Percentiles rank a stretch among this genome's conserved stretches.
Evolutionary conservation across 306 rosid species (phyloP).

Genomic region (Malus sylvestris): DNA sequence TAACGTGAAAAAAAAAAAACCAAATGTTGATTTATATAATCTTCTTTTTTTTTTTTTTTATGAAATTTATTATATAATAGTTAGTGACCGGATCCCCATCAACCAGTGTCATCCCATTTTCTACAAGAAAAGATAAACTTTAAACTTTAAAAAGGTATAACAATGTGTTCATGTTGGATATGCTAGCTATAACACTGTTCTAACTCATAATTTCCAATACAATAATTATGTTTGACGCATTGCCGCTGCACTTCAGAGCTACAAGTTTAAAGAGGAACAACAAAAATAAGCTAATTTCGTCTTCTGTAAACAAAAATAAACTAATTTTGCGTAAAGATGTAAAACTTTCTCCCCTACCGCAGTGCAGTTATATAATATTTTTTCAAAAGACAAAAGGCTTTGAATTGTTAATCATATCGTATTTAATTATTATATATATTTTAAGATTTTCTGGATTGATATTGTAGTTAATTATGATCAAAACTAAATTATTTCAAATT

Average conservation of each 20-base stretch:
- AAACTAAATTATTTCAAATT: no score
- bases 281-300: background rate
- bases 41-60: background rate
- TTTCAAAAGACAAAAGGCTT: no score
- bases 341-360: background rate
- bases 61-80: background rate
- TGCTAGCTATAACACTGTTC: background rate
- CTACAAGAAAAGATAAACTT: background rate
- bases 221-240: conserved; percentile 5
- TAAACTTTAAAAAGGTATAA: background rate
- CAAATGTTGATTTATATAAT: background rate
- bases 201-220: background rate
- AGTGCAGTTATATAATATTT: background rate
- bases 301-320: background rate
- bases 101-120: background rate
- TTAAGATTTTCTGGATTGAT: no score
- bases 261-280: background rate
- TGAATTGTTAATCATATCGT: no score
- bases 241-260: background rate
- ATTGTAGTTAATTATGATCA: no score
- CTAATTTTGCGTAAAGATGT: background rate
- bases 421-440: no score
- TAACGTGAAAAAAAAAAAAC: background rate
- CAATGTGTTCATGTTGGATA: background rate
- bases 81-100: background rate